Base-by-base conservation (phyloP, 2,329 filamentous ascomycete genomes). In the Hypoxylon rubiginosum region DNA sequence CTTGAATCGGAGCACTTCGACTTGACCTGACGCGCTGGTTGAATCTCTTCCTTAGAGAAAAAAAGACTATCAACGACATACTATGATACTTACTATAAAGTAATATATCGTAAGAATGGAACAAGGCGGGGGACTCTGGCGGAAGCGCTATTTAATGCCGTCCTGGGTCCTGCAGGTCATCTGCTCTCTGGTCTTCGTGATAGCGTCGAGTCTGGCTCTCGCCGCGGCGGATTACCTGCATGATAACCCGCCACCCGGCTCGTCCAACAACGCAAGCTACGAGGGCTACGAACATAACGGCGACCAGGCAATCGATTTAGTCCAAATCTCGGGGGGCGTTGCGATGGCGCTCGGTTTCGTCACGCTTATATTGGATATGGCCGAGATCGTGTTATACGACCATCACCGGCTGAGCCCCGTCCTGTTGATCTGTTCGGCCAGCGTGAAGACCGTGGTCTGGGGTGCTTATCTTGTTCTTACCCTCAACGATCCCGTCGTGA, bases 111-210 rank as follows among this genome's bases (percentile, higher is more conserved):
- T 48, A 30, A 50, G 58, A 52, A 69, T 69, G 68, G 50, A 51
- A 36, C 34, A n/a, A 5, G 66, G 58, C 62, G 56, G 66, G 13
- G 66, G 61, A 4, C 50, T 71, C 51, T 72, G 69, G 67, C 64
- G 60, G 30, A 70, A 70, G 58, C 64, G 64, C 28, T 50, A 71
- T n/a, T 48, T 70, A 10, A 48, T 72, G 10, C 69, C 67, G 9
- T 46, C 19, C 58, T 72, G 69, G 70, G 57, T 71, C 21, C 26
- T 72, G 4, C 66, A 72, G 32, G 58, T 67, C 9, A 24, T 70
- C 17, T 19, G 28, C 21, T 15, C 58, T 7, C 9, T 58, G 30
- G 41, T 68, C 34, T 67, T 58, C 54, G 43, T 26, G 26, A 55
- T 60, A 21, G 46, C 50, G 11, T 59, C 62, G n/a, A 30, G 30